A percentile compares a stretch with the other conserved stretches of the same genome.
Conservation (phyloP, 2,329 filamentous ascomycete species). For the Trichoderma harzianum region DNA sequence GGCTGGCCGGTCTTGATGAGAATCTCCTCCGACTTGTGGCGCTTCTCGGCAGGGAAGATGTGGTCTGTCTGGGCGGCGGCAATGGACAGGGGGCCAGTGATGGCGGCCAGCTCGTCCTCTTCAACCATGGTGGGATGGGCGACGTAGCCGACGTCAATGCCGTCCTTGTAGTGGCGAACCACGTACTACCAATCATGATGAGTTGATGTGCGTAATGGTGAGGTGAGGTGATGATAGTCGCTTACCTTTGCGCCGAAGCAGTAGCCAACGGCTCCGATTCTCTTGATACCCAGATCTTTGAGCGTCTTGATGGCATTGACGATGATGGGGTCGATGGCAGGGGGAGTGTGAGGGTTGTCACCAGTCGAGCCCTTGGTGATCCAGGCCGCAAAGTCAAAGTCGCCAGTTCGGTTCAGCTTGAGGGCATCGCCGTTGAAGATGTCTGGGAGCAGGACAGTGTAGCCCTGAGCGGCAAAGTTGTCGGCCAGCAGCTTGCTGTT, state of each 20-base stretch:
- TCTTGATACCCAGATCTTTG: conserved; percentile 53
- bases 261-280: conserved; percentile 65
- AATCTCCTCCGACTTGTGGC: conserved; percentile 63
- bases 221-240: not conserved
- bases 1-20: conserved; percentile 52
- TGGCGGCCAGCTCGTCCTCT: conserved; percentile 61
- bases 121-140: conserved; percentile 77
- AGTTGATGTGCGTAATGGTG: not conserved
- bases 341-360: conserved; percentile 39
- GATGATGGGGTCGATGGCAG: conserved; percentile 31
- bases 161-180: conserved; percentile 58
- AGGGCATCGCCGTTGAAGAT: conserved; percentile 33
- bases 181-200: conserved; percentile 51
- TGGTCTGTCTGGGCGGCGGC: conserved; percentile 61
- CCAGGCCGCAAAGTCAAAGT: conserved; percentile 32
- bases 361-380: conserved; percentile 39
- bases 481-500: conserved; percentile 39
- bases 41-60: conserved; percentile 62
- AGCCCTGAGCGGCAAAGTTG: conserved; percentile 33
- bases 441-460: conserved; percentile 32
- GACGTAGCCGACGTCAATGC: conserved; percentile 66
- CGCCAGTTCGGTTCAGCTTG: conserved; percentile 44
- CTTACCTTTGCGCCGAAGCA: conserved; percentile 71
- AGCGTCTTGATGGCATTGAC: conserved; percentile 47
- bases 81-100: conserved; percentile 67